These are phyloP conservation scores for Dictyostelium purpureum DNA, from an alignment of 78 protist species.

Conservation along the genomic window DNA sequence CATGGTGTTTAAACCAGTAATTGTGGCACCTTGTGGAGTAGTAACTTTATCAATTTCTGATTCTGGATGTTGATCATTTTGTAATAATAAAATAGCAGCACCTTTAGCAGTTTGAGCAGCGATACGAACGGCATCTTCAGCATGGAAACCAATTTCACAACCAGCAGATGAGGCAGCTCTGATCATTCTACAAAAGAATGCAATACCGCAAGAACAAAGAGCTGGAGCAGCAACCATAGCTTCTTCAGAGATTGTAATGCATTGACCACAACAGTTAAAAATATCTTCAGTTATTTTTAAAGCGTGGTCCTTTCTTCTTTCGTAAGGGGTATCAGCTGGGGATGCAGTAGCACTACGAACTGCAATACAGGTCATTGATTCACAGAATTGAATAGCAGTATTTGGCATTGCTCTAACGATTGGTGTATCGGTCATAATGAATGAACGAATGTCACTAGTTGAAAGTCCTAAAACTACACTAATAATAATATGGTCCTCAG, in stretches of 20 bases:
- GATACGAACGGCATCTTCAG: conserved; percentile 70
- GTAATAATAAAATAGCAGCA: conserved; percentile 48
- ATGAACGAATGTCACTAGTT: neutral
- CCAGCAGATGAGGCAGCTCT: conserved; percentile 76
- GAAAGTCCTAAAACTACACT: conserved; percentile 40
- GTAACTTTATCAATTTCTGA: conserved; percentile 36
- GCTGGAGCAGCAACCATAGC: neutral
- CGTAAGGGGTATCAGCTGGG: neutral
- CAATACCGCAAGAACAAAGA: conserved; percentile 71
- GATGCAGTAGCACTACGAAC: neutral
- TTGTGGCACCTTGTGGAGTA: conserved; percentile 61
- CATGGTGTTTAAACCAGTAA: conserved; percentile 68
- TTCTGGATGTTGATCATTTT: conserved; percentile 65
- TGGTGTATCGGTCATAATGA: neutral
- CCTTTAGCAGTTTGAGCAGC: conserved; percentile 83
- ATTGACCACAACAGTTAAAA: conserved; percentile 33
- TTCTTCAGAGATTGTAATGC: neutral
- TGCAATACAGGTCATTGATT: conserved; percentile 81
- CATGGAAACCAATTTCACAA: conserved; percentile 72
- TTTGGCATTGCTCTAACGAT: conserved; percentile 80
- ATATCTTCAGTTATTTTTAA: conserved; percentile 16
- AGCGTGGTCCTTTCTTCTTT: neutral
- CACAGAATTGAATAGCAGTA: conserved; percentile 72
- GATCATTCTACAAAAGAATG: conserved; percentile 64
- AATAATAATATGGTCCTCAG: conserved; percentile 46